These are phyloP conservation scores for Breynia disticha DNA, from an alignment of 441 rosid genomes.

Conservation along the genomic window DNA sequence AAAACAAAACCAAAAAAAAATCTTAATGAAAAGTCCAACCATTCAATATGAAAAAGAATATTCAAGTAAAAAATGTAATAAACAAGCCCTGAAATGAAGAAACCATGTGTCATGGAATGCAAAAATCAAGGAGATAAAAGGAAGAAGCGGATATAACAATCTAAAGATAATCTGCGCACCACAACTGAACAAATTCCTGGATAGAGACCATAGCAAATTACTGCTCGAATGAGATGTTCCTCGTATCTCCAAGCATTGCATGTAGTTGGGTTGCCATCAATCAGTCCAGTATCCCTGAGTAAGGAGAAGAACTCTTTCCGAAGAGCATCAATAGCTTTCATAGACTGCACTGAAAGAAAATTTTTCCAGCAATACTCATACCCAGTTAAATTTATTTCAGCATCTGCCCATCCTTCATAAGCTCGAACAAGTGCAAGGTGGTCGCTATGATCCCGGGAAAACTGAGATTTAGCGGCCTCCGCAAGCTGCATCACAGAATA, in stretches of 20 bases:
- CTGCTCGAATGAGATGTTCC: slow-evolving; percentile 55
- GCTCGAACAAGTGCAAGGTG: slow-evolving; percentile 85
- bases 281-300: slow-evolving; percentile 62
- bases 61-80: background rate
- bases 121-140: background rate
- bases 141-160: background rate
- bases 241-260: slow-evolving; percentile 49
- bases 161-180: slow-evolving; percentile 35
- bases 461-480: slow-evolving; percentile 75
- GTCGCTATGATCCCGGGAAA: slow-evolving; percentile 71
- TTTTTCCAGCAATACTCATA: slow-evolving; percentile 90
- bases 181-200: slow-evolving; percentile 81
- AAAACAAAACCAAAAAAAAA: slow-evolving; percentile 3
- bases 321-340: slow-evolving; percentile 87
- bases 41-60: no score
- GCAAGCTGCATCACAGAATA: slow-evolving; percentile 47
- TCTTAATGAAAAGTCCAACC: background rate
- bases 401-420: slow-evolving; percentile 75
- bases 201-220: slow-evolving; percentile 76
- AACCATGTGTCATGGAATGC: background rate
- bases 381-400: slow-evolving; percentile 55
- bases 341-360: slow-evolving; percentile 69
- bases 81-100: background rate
- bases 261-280: slow-evolving; percentile 45
- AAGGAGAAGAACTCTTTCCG: slow-evolving; percentile 66